These are phyloP conservation scores for Lactifluus rugatus DNA, from an alignment of 768 basidiomycete species.

Conservation along the genomic window DNA sequence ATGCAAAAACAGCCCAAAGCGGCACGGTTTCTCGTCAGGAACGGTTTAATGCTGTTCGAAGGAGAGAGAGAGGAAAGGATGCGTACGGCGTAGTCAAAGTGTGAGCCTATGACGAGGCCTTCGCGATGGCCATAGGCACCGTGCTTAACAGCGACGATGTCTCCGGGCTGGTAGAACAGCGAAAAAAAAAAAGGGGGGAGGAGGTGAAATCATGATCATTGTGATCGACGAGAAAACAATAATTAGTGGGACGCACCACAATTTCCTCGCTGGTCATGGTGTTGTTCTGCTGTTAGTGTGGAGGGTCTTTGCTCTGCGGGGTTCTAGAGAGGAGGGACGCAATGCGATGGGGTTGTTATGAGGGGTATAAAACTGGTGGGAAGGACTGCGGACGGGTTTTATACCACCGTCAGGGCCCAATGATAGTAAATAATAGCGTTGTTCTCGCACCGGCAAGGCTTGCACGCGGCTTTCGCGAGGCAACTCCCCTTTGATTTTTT, in stretches of 20 bases:
- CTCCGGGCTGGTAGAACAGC: slow-evolving; percentile 57
- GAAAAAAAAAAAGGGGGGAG: too few relatives aligned
- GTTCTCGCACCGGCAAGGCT: not conserved
- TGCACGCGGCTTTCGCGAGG: slow-evolving; percentile 15
- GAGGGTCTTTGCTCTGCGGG: not conserved
- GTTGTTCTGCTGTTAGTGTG: not conserved
- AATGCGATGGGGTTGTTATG: not conserved
- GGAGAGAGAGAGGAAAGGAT: not conserved
- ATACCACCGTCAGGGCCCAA: not conserved
- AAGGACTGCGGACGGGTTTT: slow-evolving; percentile 7
- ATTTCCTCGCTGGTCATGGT: slow-evolving; percentile 7
- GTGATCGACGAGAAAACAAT: too few relatives aligned
- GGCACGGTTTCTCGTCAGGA: not conserved
- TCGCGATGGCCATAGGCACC: slow-evolving; percentile 55
- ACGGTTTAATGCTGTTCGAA: not conserved
- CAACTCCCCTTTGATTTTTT: not conserved
- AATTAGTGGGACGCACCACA: not conserved
- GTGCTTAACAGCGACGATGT: slow-evolving; percentile 70
- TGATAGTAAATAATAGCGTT: slow-evolving; percentile 3
- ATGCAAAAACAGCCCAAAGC: not conserved
- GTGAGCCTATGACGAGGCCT: slow-evolving; percentile 71
- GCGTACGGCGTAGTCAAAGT: slow-evolving; percentile 60
- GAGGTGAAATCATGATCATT: not conserved
- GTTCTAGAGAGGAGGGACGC: not conserved
- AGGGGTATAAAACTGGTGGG: not conserved